A percentile compares a stretch with the other conserved stretches of the same genome.
These are phyloP conservation scores for Luffa acutangula DNA, from an alignment of 306 rosid genomes.

Conservation along the genomic window DNA sequence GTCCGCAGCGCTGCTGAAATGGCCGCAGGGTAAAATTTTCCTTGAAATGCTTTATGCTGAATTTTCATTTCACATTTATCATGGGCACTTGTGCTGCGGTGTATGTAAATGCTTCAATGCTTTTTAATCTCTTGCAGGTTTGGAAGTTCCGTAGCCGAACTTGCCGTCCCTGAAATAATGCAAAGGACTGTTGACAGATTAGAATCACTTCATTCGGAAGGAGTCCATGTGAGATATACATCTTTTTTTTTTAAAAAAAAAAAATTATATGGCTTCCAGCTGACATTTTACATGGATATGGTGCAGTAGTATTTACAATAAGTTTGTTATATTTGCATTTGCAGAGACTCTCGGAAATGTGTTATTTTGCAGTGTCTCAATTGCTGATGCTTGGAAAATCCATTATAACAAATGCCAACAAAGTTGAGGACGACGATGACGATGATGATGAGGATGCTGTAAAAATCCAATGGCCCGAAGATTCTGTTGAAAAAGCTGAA, in stretches of 20 bases:
- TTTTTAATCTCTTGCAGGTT: slow-evolving; percentile 45
- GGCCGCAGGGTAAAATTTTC: slow-evolving; percentile 73
- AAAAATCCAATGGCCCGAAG: slow-evolving; percentile 85
- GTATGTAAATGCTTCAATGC: not conserved
- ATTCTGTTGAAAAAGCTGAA: slow-evolving; percentile 72
- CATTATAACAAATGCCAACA: slow-evolving; percentile 59
- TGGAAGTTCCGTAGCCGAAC: slow-evolving; percentile 62
- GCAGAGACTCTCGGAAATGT: slow-evolving; percentile 94
- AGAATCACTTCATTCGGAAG: slow-evolving; percentile 93
- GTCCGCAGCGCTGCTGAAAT: slow-evolving; percentile 92
- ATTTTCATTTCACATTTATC: not conserved
- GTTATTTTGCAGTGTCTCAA: slow-evolving; percentile 85
- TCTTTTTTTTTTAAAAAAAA: too few relatives aligned
- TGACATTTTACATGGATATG: not conserved
- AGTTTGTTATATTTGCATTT: slow-evolving; percentile 18
- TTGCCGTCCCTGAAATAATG: slow-evolving; percentile 63
- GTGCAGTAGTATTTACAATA: not conserved
- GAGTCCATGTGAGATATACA: slow-evolving; percentile 58
- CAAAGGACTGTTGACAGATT: slow-evolving; percentile 75
- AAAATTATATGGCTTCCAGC: not conserved
- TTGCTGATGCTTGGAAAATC: slow-evolving; percentile 68
- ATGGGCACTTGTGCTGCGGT: not conserved
- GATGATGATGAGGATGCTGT: slow-evolving; percentile 27
- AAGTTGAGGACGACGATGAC: slow-evolving; percentile 47
- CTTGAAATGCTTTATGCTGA: not conserved